Evolutionary conservation across 106 monocot genomes (phyloP), one percentile per base, ranked within the genome.

Genomic region (Dioscorea zingiberensis): DNA sequence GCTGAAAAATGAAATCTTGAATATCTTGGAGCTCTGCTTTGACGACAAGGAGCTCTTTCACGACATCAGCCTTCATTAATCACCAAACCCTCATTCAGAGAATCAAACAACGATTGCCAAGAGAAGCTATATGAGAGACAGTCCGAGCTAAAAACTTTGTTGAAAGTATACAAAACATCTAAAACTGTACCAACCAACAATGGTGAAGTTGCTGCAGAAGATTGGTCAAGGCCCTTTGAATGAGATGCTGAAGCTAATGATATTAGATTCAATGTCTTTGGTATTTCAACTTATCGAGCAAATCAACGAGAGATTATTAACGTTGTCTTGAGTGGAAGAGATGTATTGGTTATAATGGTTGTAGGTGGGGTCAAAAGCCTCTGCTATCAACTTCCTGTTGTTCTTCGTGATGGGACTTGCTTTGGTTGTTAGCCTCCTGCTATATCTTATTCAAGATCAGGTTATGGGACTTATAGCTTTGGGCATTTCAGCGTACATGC

Each of bases 391-490:
- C 88, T 98, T 54, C 97, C 88, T 69, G 97, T 92, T 72, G 55
- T 98, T 63, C 84, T 98, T 62, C 73, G 51, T 71, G 70, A 89
- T 70, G 97, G 92, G 54, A 51, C n/a, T 98, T 59, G 60, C 92
- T 64, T 81, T 98, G 67, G 88, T 98, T 69, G 88, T 98, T 70
- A 98, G 97, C 49, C 97, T 92, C 58, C 70, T 98, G 59, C 79
- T 98, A 64, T 98, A 91, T 47, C 88, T 98, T 60, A 98, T 98
- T 58, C 97, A 98, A 76, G 97, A 98, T 78, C 76, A 98, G 97
- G 97, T 98, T 24, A 89, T 98, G 97, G 92, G 88, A 65, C 68
- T 98, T 48, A 76, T 80, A 63, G 92, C 92, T 64, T 62, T 98
- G 56, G 92, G 97, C n/a, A n/a, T n/a, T n/a, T n/a, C n/a, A n/a